Evolutionary conservation across 2,329 filamentous ascomycete genomes (phyloP).

Genomic region (Scytalidium sp.): DNA sequence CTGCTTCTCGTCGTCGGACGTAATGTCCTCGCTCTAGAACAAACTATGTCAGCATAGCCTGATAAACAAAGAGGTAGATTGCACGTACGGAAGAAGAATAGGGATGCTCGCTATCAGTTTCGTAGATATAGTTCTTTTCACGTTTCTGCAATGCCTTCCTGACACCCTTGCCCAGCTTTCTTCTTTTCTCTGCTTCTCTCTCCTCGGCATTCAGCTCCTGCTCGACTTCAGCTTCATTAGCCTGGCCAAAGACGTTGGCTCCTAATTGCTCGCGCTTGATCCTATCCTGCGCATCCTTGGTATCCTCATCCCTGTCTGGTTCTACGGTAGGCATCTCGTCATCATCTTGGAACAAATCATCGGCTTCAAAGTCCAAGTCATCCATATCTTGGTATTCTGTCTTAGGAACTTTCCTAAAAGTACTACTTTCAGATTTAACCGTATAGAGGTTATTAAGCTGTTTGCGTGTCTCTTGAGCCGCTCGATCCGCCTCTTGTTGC

Average conservation of each 20-base stretch:
- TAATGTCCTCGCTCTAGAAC: conserved; percentile 50
- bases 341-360: conserved; percentile 81
- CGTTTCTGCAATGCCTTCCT: conserved; percentile 80
- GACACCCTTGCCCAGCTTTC: conserved; percentile 70
- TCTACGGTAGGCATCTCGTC: conserved; percentile 78
- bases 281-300: conserved; percentile 67
- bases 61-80: conserved; percentile 10
- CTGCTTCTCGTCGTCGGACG: conserved; percentile 52
- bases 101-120: conserved; percentile 63
- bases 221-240: conserved; percentile 69
- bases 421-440: conserved; percentile 68
- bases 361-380: conserved; percentile 64
- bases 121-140: conserved; percentile 85
- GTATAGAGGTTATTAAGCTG: conserved; percentile 45
- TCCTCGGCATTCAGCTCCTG: conserved; percentile 68
- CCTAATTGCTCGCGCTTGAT: conserved; percentile 80
- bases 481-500: conserved; percentile 53
- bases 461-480: conserved; percentile 52
- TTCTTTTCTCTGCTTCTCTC: conserved; percentile 66
- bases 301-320: conserved; percentile 76
- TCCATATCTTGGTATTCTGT: conserved; percentile 68
- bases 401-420: conserved; percentile 57
- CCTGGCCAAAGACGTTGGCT: conserved; percentile 77
- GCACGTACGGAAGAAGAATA: conserved; percentile 49
- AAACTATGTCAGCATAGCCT: conserved; percentile 20